A percentile compares a stretch with the other conserved stretches of the same genome.
Evolutionary conservation across 2,329 filamentous ascomycete species (phyloP).

Genomic region (Trichophyton rubrum): DNA sequence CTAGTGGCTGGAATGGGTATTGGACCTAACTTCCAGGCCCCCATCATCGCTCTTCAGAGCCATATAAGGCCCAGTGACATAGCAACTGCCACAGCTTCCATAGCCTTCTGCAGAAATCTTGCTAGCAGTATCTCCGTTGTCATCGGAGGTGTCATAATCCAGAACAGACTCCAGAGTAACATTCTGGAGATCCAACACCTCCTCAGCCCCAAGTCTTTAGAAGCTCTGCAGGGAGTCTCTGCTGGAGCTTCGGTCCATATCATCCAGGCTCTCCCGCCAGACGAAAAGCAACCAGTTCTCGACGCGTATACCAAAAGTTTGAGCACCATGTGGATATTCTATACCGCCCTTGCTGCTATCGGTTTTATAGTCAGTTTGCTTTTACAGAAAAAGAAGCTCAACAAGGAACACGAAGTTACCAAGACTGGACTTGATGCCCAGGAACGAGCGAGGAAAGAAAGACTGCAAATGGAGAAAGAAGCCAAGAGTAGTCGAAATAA

Average conservation of each 20-base stretch:
- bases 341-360: conserved; percentile 26
- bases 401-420: conserved; percentile 30
- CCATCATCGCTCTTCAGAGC: conserved; percentile 52
- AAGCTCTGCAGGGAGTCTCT: conserved; percentile 16
- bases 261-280: conserved; percentile 22
- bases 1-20: conserved; percentile 47
- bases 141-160: conserved; percentile 42
- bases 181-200: conserved; percentile 2
- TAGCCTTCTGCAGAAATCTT: conserved; percentile 48
- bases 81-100: conserved; percentile 50
- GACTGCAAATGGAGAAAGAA: conserved; percentile 15
- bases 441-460: conserved; percentile 30
- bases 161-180: conserved; percentile 23
- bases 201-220: conserved; percentile 3
- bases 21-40: conserved; percentile 51
- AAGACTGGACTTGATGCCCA: conserved; percentile 36
- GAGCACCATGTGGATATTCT: conserved; percentile 41
- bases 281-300: conserved; percentile 29
- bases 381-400: conserved; percentile 28
- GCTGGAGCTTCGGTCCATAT: conserved; percentile 25
- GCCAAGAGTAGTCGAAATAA: conserved; percentile 12
- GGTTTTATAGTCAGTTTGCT: conserved; percentile 31
- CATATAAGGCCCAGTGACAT: conserved; percentile 49
- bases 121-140: conserved; percentile 47
- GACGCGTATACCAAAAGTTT: conserved; percentile 32